phyloP scores from a whole-genome alignment of 2,329 filamentous ascomycete genomes.

The Fusarium papillatum region DNA sequence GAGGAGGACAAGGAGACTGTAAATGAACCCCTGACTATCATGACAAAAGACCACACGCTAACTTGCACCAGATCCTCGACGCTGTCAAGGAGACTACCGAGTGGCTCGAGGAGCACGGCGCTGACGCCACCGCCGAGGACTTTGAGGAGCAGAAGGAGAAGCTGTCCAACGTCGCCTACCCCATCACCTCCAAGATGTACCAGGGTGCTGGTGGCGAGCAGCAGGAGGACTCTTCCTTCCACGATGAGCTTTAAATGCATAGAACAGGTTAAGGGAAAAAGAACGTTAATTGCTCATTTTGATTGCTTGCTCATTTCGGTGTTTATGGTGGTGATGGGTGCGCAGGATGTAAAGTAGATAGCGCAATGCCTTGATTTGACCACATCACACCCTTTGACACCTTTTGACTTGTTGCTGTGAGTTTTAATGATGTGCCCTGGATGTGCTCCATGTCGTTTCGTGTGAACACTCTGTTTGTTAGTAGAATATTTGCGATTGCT shows the following conservation, averaged over 20 bases:
- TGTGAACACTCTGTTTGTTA: background rate
- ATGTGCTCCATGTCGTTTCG: background rate
- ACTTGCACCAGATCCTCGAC: slow-evolving; percentile 78
- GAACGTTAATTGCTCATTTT: slow-evolving; percentile 45
- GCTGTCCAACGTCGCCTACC: slow-evolving; percentile 95
- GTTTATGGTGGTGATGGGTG: slow-evolving; percentile 46
- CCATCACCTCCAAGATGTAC: slow-evolving; percentile 99
- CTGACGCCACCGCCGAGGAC: slow-evolving; percentile 89
- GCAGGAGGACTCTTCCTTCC: slow-evolving; percentile 79
- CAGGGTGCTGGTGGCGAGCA: slow-evolving; percentile 69
- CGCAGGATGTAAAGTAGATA: slow-evolving; percentile 50
- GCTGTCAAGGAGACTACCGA: slow-evolving; percentile 97
- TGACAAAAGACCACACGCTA: slow-evolving; percentile 43
- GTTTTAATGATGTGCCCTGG: background rate
- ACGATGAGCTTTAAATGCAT: slow-evolving; percentile 83
- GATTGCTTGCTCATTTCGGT: slow-evolving; percentile 43
- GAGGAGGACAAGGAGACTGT: slow-evolving; percentile 98
- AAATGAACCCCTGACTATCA: slow-evolving; percentile 53
- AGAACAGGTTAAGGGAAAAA: slow-evolving; percentile 45
- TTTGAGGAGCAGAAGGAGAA: slow-evolving; percentile 99
- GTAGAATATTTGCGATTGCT: background rate
- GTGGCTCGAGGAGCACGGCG: slow-evolving; percentile 96
- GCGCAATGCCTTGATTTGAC: slow-evolving; percentile 43
- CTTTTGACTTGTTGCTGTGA: background rate
- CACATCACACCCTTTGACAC: background rate